These are phyloP conservation scores for Sporothrix inflata DNA, from an alignment of 2,329 filamentous ascomycete genomes.

Conservation along the genomic window DNA sequence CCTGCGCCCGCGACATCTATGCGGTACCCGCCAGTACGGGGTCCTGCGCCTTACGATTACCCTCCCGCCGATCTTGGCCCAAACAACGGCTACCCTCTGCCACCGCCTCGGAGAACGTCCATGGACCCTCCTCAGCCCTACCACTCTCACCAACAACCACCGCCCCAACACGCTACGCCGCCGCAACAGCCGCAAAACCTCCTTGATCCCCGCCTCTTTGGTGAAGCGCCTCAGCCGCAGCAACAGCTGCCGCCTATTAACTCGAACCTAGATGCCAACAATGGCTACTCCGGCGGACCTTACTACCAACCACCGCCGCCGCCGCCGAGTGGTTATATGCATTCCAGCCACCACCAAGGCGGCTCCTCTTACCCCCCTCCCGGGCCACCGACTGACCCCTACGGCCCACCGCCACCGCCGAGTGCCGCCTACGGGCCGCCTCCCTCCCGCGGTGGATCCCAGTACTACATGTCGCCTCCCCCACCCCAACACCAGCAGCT, in stretches of 20 bases:
- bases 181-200: conserved; percentile 22
- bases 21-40: conserved; percentile 26
- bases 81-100: conserved; percentile 19
- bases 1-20: conserved; percentile 3
- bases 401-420: conserved; percentile 20
- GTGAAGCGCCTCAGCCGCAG: conserved; percentile 29
- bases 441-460: conserved; percentile 18
- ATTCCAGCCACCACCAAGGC: conserved; percentile 20
- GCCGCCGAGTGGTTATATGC: conserved; percentile 6
- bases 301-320: conserved; percentile 6
- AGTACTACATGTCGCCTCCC: conserved; percentile 32
- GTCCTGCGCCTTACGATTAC: conserved; percentile 24
- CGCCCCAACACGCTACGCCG: conserved; percentile 15
- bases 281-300: not conserved
- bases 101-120: conserved; percentile 22
- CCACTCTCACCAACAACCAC: conserved; percentile 25
- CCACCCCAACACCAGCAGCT: conserved; percentile 7
- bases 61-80: not conserved
- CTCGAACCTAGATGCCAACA: conserved; percentile 5
- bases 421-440: conserved; percentile 21
- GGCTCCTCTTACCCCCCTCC: conserved; percentile 16
- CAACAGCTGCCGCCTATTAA: conserved; percentile 14
- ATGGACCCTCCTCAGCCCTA: conserved; percentile 26
- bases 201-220: conserved; percentile 35
- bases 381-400: conserved; percentile 15